Evolutionary conservation across 2,329 filamentous ascomycete species (phyloP).

Genomic region (Fusarium cyanostomum): DNA sequence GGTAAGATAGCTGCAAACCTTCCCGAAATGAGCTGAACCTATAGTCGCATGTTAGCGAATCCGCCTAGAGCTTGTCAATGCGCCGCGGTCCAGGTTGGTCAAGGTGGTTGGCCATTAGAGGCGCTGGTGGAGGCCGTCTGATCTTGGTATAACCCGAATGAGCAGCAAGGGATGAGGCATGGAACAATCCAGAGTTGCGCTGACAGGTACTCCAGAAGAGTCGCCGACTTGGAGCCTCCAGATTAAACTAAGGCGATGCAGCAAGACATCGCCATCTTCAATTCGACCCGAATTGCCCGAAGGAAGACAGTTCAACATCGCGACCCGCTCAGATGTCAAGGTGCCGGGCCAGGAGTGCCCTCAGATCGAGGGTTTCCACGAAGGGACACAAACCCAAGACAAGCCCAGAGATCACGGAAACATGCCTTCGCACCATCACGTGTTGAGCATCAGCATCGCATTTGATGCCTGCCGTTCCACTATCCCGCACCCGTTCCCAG

Average conservation of each 20-base stretch:
- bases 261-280: background rate
- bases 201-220: background rate
- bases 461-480: background rate
- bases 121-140: background rate
- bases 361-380: background rate
- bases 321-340: background rate
- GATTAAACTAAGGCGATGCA: background rate
- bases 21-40: conserved; percentile 55
- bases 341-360: background rate
- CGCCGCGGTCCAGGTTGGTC: conserved; percentile 1
- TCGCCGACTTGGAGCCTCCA: background rate
- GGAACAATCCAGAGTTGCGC: background rate
- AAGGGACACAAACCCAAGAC: background rate
- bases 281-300: background rate
- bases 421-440: background rate
- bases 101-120: background rate
- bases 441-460: background rate
- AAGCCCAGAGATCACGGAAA: background rate
- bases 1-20: conserved; percentile 51
- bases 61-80: background rate
- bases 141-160: background rate
- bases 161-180: background rate
- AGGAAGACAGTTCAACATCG: background rate
- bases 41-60: conserved; percentile 37
- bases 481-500: background rate